phyloP scores from a whole-genome alignment of 2,329 filamentous ascomycete genomes.

The Phialophora tarda region DNA sequence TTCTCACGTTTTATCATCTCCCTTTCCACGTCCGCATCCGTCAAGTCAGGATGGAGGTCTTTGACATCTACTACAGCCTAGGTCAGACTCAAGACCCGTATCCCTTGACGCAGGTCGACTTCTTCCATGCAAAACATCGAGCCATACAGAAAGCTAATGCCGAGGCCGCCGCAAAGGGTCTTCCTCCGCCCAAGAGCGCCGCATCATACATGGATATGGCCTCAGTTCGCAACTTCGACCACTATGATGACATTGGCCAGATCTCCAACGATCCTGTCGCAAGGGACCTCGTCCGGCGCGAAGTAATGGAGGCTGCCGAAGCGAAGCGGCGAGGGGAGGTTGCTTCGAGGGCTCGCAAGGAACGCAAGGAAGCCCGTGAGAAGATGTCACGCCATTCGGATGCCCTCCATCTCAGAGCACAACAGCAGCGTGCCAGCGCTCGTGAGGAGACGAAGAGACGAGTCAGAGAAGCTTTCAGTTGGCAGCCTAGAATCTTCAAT shows the following conservation, averaged over 20 bases:
- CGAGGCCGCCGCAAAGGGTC: neutral
- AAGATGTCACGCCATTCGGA: neutral
- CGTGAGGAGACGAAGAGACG: neutral
- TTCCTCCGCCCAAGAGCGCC: constrained; percentile 2
- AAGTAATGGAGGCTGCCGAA: neutral
- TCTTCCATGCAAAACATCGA: constrained; percentile 6
- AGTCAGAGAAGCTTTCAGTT: constrained; percentile 2
- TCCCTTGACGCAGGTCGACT: neutral
- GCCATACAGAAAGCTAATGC: neutral
- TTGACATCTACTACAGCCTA: neutral
- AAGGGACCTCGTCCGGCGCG: neutral
- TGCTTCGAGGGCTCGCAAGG: neutral
- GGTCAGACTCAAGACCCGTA: neutral
- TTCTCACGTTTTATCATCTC: neutral
- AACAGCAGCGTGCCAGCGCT: neutral
- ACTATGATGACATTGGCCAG: neutral
- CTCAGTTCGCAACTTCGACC: neutral
- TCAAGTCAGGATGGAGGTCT: constrained; percentile 1
- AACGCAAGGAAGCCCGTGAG: neutral
- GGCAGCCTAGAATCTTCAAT: neutral
- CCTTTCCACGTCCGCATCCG: neutral
- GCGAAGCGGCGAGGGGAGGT: neutral
- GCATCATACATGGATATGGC: neutral
- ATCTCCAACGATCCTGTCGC: constrained; percentile 4
- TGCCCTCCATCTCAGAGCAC: neutral